Base-by-base conservation (phyloP, 106 monocot species). In the Allium fistulosum region DNA sequence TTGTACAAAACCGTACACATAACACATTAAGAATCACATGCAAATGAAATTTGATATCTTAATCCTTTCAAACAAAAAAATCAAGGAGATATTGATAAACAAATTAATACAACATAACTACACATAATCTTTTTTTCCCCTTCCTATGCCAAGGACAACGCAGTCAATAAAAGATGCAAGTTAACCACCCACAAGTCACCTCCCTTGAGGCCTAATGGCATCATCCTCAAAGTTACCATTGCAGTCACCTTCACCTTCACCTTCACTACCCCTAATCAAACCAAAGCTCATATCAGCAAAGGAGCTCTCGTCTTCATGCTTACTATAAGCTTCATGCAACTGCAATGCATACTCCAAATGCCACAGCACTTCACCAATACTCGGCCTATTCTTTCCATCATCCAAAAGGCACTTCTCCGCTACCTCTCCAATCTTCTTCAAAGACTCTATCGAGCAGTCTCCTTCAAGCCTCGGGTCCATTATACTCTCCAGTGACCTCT, bases 351-450 rank as follows among this genome's bases (percentile, higher is more conserved):
- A 85, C 67, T 95, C 94, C 72, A 95, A 70, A 61, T 95, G 83
- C 91, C 94, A 95, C 49, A 95, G 64, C 7, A 95, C 94, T 17
- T 95, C 94, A 27, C 83, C 91, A 67, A 95, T 91, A 7, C 82
- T 85, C 7, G 94, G 94, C 53, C 94, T 71, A 61, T 67, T 79
- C 64, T 49, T 85, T 11, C 91, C 94, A 4, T 95, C 90, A 58
- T 95, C 91, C 4, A 78, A 77, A 12, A 95, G 80, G 49, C 94
- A 95, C 57, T 91, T 95, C 71, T 84, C 88, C 6, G 94, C 91
- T 65, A 95, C 88, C 62, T 95, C 90, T 16, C 88, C 94, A 64
- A 91, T 79, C 66, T 85, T 87, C 63, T 74, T 81, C 59, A 95
- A 57, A 0, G 94, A 95, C 65, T 91, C 94, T 4, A 68, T 12